Evolutionary conservation across 2,329 filamentous ascomycete species (phyloP).

Genomic region (Aspergillus viridinutans): DNA sequence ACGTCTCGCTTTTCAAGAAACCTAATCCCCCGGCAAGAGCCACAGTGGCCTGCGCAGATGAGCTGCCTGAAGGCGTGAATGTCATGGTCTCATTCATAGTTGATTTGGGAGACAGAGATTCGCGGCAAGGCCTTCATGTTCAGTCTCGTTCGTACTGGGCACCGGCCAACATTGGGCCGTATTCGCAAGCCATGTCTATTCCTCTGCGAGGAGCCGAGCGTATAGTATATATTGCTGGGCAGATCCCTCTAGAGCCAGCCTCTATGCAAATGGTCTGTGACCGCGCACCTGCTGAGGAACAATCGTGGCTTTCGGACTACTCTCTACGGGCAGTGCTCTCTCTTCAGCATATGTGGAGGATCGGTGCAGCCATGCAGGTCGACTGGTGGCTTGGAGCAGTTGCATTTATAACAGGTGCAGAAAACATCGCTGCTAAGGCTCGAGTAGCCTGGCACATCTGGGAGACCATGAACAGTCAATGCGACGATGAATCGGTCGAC

Average conservation of each 20-base stretch:
- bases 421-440: slow-evolving; percentile 32
- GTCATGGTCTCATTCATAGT: slow-evolving; percentile 57
- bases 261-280: slow-evolving; percentile 58
- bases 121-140: slow-evolving; percentile 67
- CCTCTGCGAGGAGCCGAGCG: slow-evolving; percentile 24
- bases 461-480: slow-evolving; percentile 35
- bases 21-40: slow-evolving; percentile 83
- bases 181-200: slow-evolving; percentile 74
- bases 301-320: slow-evolving; percentile 38
- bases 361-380: slow-evolving; percentile 68
- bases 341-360: slow-evolving; percentile 84
- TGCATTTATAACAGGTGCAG: slow-evolving; percentile 62
- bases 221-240: slow-evolving; percentile 72
- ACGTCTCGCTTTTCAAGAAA: slow-evolving; percentile 67
- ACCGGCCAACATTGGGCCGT: slow-evolving; percentile 94
- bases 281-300: slow-evolving; percentile 15
- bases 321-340: slow-evolving; percentile 63
- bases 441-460: slow-evolving; percentile 43
- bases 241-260: slow-evolving; percentile 81
- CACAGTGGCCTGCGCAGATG: slow-evolving; percentile 71
- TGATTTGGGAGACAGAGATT: slow-evolving; percentile 30
- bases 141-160: slow-evolving; percentile 96
- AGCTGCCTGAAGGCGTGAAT: slow-evolving; percentile 57
- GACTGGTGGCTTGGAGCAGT: slow-evolving; percentile 71
- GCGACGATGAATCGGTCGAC: slow-evolving; percentile 30